Conservation (phyloP, 441 rosid species). For the Daphne laureola region DNA sequence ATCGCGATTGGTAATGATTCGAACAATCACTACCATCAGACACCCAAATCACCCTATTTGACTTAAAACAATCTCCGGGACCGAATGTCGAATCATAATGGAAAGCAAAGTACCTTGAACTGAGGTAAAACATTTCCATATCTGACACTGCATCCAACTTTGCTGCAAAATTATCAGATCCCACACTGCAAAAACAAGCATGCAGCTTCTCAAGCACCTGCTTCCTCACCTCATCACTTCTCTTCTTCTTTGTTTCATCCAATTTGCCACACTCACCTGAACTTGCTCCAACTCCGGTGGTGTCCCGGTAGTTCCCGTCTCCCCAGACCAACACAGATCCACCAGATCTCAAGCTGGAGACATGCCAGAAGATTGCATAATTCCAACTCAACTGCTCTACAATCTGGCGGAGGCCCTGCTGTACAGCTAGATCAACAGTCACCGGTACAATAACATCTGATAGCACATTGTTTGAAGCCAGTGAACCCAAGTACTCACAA, state of each 20-base stretch:
- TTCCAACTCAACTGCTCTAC: slow-evolving; percentile 57
- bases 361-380: slow-evolving; percentile 51
- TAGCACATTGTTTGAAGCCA: slow-evolving; percentile 33
- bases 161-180: slow-evolving; percentile 28
- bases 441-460: slow-evolving; percentile 42
- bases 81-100: slow-evolving; percentile 35
- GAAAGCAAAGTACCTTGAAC: slow-evolving; percentile 44
- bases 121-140: slow-evolving; percentile 45
- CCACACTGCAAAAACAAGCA: slow-evolving; percentile 31
- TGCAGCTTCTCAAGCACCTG: slow-evolving; percentile 47
- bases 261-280: slow-evolving; percentile 18
- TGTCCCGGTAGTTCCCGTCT: slow-evolving; percentile 49
- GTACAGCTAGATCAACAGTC: slow-evolving; percentile 47
- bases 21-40: slow-evolving; percentile 34
- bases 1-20: slow-evolving; percentile 47
- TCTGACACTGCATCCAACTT: slow-evolving; percentile 34
- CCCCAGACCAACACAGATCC: slow-evolving; percentile 57
- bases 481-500: slow-evolving; percentile 52
- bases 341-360: slow-evolving; percentile 36
- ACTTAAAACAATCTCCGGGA: slow-evolving; percentile 39
- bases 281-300: slow-evolving; percentile 20
- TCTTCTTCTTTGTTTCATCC: slow-evolving; percentile 30
- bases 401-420: slow-evolving; percentile 37
- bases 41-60: slow-evolving; percentile 49
- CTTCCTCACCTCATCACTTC: slow-evolving; percentile 40